These are phyloP conservation scores for Aspergillus piperis DNA, from an alignment of 2,329 filamentous ascomycete species.

Conservation along the genomic window DNA sequence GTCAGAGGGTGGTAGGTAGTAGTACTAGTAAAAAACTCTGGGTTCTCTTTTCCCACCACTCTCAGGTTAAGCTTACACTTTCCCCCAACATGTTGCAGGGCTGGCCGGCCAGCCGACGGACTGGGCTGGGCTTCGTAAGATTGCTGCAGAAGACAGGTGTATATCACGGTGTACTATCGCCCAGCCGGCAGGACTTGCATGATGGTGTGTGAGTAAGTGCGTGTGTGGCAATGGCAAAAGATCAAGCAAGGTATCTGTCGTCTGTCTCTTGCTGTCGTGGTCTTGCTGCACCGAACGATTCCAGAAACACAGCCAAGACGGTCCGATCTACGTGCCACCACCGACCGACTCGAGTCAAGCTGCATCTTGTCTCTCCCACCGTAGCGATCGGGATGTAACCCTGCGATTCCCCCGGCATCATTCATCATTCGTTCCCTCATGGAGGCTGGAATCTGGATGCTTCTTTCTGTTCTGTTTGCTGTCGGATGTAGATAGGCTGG, in stretches of 20 bases:
- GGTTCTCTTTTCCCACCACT: not conserved
- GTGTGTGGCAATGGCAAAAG: slow-evolving; percentile 12
- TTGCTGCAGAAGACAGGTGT: not conserved
- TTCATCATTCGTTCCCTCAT: slow-evolving; percentile 6
- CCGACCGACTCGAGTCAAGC: slow-evolving; percentile 14
- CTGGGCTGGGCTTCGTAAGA: not conserved
- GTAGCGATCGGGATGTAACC: slow-evolving; percentile 8
- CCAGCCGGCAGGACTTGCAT: not conserved
- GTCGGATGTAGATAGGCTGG: not conserved
- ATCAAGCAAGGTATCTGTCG: not conserved
- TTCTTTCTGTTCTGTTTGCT: not conserved
- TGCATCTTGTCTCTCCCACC: slow-evolving; percentile 3
- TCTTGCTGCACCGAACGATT: slow-evolving; percentile 40
- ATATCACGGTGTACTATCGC: not conserved
- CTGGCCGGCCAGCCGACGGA: too few species aligned
- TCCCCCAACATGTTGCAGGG: too few species aligned
- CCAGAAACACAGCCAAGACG: slow-evolving; percentile 34
- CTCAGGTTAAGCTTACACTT: too few species aligned
- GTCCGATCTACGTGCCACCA: slow-evolving; percentile 21
- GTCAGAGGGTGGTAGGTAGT: not conserved
- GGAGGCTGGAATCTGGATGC: too few species aligned
- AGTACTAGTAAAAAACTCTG: not conserved
- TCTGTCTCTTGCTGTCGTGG: slow-evolving; percentile 1
- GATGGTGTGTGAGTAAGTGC: not conserved
- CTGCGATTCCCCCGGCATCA: not conserved